Evolutionary conservation across 1,284 basidiomycete species (phyloP).

Genomic region (Sanguinoderma infundibulare): DNA sequence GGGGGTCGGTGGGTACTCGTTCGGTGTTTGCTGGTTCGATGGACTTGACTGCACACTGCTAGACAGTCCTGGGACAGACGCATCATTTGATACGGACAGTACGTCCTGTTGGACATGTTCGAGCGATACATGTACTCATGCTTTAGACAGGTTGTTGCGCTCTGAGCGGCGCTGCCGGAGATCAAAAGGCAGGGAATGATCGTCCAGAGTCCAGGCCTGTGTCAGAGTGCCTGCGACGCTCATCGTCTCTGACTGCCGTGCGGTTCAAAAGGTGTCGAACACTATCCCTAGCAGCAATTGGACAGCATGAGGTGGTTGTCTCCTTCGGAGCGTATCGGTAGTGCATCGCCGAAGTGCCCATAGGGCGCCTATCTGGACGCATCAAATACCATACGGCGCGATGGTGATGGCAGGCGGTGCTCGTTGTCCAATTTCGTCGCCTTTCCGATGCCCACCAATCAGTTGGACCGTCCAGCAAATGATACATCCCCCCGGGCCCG

Average conservation of each 20-base stretch:
- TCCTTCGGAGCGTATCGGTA: too few relatives aligned
- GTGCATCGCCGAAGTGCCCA: not conserved
- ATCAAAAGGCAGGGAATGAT: too few relatives aligned
- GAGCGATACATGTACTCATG: not conserved
- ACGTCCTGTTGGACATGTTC: not conserved
- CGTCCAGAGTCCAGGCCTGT: too few relatives aligned
- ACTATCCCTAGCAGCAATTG: too few relatives aligned
- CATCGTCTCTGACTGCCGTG: too few relatives aligned
- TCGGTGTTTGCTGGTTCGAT: not conserved
- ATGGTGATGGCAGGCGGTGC: not conserved
- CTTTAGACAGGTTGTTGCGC: not conserved
- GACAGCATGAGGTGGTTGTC: too few relatives aligned
- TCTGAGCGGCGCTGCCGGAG: not conserved
- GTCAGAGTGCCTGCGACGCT: too few relatives aligned
- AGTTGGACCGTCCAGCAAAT: too few relatives aligned
- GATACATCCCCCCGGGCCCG: too few relatives aligned
- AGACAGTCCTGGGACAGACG: not conserved
- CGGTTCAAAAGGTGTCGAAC: too few relatives aligned
- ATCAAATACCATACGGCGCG: too few relatives aligned
- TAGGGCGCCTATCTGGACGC: not conserved
- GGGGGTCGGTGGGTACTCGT: not conserved
- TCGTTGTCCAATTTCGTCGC: not conserved
- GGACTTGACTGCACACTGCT: not conserved
- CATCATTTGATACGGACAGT: not conserved
- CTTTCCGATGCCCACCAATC: too few relatives aligned